phyloP scores from a whole-genome alignment of 108 stramenopile species.

The Stephanodiscus triporus region DNA sequence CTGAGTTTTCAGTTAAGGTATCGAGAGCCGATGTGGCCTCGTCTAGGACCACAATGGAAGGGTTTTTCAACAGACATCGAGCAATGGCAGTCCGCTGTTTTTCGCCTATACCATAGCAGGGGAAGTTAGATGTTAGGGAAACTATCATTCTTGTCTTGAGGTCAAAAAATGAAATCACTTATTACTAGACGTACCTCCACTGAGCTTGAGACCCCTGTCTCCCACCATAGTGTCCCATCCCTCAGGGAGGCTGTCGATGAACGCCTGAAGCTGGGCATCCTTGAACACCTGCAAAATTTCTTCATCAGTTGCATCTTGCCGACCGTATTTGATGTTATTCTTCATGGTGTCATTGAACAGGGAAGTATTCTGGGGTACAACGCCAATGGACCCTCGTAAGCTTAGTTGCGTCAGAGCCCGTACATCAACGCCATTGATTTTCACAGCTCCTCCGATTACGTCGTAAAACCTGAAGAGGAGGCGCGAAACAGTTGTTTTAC shows the following conservation, averaged over 20 bases:
- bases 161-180: neutral
- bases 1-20: conserved; percentile 84
- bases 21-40: conserved; percentile 77
- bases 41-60: conserved; percentile 81
- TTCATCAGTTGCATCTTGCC: conserved; percentile 71
- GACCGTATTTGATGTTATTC: conserved; percentile 88
- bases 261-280: conserved; percentile 79
- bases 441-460: conserved; percentile 83
- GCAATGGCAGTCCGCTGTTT: conserved; percentile 84
- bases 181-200: conserved; percentile 49
- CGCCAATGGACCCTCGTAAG: conserved; percentile 86
- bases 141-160: neutral
- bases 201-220: conserved; percentile 95
- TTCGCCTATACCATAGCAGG: conserved; percentile 51
- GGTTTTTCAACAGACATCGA: conserved; percentile 93
- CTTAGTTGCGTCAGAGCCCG: conserved; percentile 79
- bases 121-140: neutral
- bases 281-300: conserved; percentile 74
- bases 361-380: conserved; percentile 91
- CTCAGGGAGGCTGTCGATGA: conserved; percentile 79
- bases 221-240: conserved; percentile 97
- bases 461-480: conserved; percentile 96
- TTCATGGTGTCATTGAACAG: conserved; percentile 96
- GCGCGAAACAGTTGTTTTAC: conserved; percentile 93
- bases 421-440: conserved; percentile 94